These are phyloP conservation scores for Adansonia gregorii DNA, from an alignment of 441 rosid genomes.

Conservation along the genomic window DNA sequence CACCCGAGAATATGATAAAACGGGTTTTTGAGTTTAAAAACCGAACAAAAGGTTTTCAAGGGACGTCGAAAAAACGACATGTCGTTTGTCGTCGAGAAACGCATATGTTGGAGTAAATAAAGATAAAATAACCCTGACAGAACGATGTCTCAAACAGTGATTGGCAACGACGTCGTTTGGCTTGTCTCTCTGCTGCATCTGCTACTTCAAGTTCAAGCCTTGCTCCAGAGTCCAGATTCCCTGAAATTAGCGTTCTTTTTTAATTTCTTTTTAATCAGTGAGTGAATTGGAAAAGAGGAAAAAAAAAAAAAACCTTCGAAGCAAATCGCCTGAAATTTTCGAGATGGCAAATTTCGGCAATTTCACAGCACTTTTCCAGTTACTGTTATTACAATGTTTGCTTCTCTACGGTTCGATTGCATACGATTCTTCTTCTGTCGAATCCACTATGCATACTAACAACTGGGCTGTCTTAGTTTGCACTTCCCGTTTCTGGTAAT, in stretches of 20 bases:
- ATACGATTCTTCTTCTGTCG: conserved; percentile 48
- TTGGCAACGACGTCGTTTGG: too few species aligned
- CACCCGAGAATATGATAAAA: background rate
- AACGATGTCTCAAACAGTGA: too few species aligned
- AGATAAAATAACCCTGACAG: background rate
- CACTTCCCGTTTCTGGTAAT: conserved; percentile 96
- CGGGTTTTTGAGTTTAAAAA: background rate
- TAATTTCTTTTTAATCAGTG: background rate
- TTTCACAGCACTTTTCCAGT: conserved; percentile 29
- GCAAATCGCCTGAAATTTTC: conserved; percentile 10
- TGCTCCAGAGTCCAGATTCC: background rate
- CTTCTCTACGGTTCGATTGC: conserved; percentile 43
- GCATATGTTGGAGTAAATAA: background rate
- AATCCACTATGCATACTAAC: conserved; percentile 80
- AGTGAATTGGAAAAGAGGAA: background rate
- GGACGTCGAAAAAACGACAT: too few species aligned
- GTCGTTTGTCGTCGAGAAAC: too few species aligned
- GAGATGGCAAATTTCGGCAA: conserved; percentile 32
- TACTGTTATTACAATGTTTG: conserved; percentile 36
- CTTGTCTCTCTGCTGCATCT: background rate
- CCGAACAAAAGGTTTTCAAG: too few species aligned
- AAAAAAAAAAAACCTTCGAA: background rate
- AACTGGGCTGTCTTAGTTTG: conserved; percentile 99
- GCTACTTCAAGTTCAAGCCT: background rate
- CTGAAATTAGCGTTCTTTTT: background rate